A percentile compares a stretch with the other conserved stretches of the same genome.
These are phyloP conservation scores for Ustilago hordei DNA, from an alignment of 1,284 basidiomycete genomes.

Conservation along the genomic window DNA sequence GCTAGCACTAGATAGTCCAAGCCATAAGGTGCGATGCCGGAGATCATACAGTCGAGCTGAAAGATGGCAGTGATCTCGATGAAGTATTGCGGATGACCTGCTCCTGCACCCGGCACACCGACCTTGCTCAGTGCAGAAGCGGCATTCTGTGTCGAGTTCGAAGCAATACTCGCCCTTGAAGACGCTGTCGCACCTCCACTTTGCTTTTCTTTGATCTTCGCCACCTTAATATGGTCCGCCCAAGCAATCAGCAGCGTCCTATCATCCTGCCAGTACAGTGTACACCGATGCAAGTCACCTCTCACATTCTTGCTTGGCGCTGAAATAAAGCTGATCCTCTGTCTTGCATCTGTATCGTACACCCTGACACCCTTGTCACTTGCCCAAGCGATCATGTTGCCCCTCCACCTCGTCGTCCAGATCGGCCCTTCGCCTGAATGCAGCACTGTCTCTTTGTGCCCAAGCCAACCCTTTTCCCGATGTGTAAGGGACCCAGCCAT, in stretches of 20 bases:
- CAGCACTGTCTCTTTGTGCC: conserved; percentile 88
- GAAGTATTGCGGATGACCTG: conserved; percentile 44
- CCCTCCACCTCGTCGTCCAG: conserved; percentile 89
- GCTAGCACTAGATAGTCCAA: conserved; percentile 81
- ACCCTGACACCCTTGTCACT: conserved; percentile 96
- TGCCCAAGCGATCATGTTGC: conserved; percentile 92
- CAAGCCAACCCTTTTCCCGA: conserved; percentile 96
- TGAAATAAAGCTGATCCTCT: conserved; percentile 88
- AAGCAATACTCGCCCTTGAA: conserved; percentile 27
- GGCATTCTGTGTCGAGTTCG: conserved; percentile 29
- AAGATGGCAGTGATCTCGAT: conserved; percentile 92
- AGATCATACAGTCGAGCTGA: conserved; percentile 94
- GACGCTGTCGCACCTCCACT: conserved; percentile 13
- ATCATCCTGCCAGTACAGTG: conserved; percentile 90
- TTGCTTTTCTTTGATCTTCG: conserved; percentile 67
- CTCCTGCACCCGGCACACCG: conserved; percentile 21
- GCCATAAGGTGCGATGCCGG: conserved; percentile 85
- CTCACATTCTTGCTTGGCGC: conserved; percentile 83
- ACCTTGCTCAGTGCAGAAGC: conserved; percentile 33
- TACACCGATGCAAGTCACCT: conserved; percentile 92
- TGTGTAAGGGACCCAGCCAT: conserved; percentile 87
- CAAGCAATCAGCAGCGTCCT: conserved; percentile 87
- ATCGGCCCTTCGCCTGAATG: conserved; percentile 93
- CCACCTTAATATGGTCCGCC: conserved; percentile 94
- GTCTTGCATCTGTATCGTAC: conserved; percentile 84